Evolutionary conservation across 208 protist genomes (phyloP).

Genomic region (Leishmania amazonensis): DNA sequence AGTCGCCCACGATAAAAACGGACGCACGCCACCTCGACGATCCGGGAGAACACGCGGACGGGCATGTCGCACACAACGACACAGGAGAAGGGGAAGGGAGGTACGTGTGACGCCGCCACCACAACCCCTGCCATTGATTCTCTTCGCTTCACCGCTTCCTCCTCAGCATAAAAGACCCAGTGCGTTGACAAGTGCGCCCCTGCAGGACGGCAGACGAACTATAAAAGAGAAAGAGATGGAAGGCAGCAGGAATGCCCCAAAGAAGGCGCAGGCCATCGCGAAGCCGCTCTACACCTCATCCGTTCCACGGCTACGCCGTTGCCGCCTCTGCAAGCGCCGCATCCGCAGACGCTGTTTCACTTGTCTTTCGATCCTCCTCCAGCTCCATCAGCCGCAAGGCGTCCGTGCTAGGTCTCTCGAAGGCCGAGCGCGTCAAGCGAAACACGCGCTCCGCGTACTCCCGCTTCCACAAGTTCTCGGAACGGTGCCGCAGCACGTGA

Average conservation of each 20-base stretch:
- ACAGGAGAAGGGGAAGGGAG: background rate
- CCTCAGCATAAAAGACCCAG: background rate
- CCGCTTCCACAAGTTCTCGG: slow-evolving; percentile 34
- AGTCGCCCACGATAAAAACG: background rate
- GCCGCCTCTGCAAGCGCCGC: background rate
- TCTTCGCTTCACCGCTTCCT: background rate
- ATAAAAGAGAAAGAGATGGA: background rate
- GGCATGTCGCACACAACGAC: background rate
- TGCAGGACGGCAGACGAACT: background rate
- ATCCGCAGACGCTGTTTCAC: background rate
- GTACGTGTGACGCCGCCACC: background rate
- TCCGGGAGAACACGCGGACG: background rate
- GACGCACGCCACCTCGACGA: background rate
- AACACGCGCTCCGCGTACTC: slow-evolving; percentile 42
- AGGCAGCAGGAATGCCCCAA: background rate
- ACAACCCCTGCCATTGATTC: background rate
- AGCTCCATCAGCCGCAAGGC: slow-evolving; percentile 40
- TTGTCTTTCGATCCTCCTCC: slow-evolving; percentile 11
- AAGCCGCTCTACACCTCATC: background rate
- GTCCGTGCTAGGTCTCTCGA: slow-evolving; percentile 34
- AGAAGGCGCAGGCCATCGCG: background rate
- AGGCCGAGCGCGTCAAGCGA: slow-evolving; percentile 43
- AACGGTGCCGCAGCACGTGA: slow-evolving; percentile 56
- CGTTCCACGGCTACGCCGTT: background rate
- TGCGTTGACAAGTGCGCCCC: background rate